A percentile compares a stretch with the other conserved stretches of the same genome.
phyloP scores from a whole-genome alignment of 345 rosid species.

The Syzygium aqueum region DNA sequence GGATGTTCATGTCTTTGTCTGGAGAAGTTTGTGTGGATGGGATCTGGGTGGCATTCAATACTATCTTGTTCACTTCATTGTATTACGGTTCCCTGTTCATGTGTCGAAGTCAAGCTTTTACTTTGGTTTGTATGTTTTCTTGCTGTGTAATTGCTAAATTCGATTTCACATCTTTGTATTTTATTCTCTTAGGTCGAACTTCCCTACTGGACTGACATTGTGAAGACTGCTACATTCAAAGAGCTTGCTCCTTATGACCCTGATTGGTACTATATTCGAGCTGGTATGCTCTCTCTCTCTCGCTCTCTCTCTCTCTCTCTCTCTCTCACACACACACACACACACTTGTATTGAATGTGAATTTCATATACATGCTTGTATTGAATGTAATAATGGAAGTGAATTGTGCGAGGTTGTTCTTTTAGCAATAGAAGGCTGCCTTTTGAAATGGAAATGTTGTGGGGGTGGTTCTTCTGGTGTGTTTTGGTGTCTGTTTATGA shows the following conservation, averaged over 20 bases:
- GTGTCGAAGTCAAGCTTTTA: not conserved
- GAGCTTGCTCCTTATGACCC: slow-evolving; percentile 78
- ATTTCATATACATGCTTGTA: too few species aligned
- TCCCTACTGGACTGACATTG: slow-evolving; percentile 65
- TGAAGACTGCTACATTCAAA: slow-evolving; percentile 57
- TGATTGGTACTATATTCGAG: slow-evolving; percentile 63
- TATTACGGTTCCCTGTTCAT: not conserved
- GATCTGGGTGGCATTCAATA: not conserved
- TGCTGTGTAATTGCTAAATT: not conserved
- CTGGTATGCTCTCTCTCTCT: slow-evolving; percentile 19
- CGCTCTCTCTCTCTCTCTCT: too few species aligned
- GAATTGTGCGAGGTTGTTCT: not conserved
- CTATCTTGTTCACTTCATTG: not conserved
- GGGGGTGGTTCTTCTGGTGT: not conserved
- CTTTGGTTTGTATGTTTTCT: not conserved
- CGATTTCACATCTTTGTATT: not conserved
- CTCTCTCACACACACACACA: fast-evolving
- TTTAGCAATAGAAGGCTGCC: not conserved
- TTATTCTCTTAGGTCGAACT: slow-evolving; percentile 35
- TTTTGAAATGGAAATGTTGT: not conserved
- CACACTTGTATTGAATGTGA: too few species aligned
- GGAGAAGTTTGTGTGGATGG: not conserved
- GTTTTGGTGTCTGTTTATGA: not conserved
- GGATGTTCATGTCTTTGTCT: not conserved
- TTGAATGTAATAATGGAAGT: not conserved